Base-by-base conservation (phyloP, 495 filamentous ascomycete species). In the Tuber aestivum region DNA sequence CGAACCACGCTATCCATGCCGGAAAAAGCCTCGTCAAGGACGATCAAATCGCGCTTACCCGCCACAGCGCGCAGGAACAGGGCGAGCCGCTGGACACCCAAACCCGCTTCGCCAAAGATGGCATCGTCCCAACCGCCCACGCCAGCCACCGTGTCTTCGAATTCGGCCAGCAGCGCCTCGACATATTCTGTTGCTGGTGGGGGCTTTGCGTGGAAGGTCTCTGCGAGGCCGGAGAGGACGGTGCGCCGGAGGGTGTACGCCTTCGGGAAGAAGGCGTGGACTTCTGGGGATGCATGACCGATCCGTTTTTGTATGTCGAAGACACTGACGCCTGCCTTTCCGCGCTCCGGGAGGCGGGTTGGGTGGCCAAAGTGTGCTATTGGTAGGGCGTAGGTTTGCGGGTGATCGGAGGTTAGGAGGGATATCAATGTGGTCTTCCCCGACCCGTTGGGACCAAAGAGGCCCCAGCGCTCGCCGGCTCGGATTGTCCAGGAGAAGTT, bases 391-490 rank as follows among this genome's bases (percentile, higher is more conserved):
- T 98, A 99, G 2, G 94, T 89, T 83, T 97, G 94, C 0, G 95
- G 95, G 77, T 99, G 95, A 82, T 99, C 95, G 5, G 94, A 97
- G 48, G 93, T 95, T 77, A 99, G 92, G 21, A 99, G 86, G 3
- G 94, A 95, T 23, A 97, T 87, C 71, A 99, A 86, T 0, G 95
- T 99, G 0, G 95, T 98, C 84, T 99, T 99, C 14, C 92, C 92
- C 20, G 90, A 92, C 32, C 91, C 95, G 80, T 98, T 97, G 21
- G 95, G 89, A 1, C 95, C 95, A 80, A 98, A 92, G 61, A 98
- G 87, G 0, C 91, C 94, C 94, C 94, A 97, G 76, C 94, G 88
- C 79, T 97, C 89, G 6, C 95, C 94, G 50, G 90, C 89, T 38
- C 91, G 88, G 20, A 98, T 90, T 20, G 86, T 92, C 95, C 95